Evolutionary conservation across 257 asterid genomes (phyloP), one percentile per base, ranked within the genome.

Genomic region (Scutellaria galericulata): DNA sequence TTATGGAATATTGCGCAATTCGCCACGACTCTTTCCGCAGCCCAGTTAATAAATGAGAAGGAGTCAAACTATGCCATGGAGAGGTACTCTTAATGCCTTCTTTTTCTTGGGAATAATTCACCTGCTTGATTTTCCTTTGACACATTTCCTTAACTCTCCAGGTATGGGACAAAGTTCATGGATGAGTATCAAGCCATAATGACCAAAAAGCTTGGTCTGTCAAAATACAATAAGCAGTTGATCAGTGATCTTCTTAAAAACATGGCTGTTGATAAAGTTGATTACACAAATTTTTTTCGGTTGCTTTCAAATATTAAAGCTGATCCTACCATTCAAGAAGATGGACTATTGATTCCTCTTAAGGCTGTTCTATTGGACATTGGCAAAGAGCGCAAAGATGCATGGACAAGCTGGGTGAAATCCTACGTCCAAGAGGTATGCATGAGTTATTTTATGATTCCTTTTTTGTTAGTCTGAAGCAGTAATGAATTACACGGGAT

Each of bases 231-330:
- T 75, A 95, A 95, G 81, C 97, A 88, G 80, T 77, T 90, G 88
- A 90, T 90, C 45, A 77, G 96, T 64, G 92, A 90, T 72, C 97
- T 95, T 41, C 97, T 95, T 39, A 95, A 92, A 77, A 92, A 95
- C 81, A 88, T 95, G 98, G 90, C 98, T 10, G 90, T 92, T 39
- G 99, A 95, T 80, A 95, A 95, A 87, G 98, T 92, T 55, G 99
- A 95, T 89, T 95, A 92, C 90, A 95, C 99, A 52, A 95, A 92
- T 74, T 95, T 95, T 87, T 95, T 92, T 70, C 93, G 98, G 84
- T 75, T 81, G 82, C 96, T 95, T 51, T 92, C 99, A 41, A 88
- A 92, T 80, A 75, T 92, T 76, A 90, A 95, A 82, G 88, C 95
- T 56, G 96, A 92, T 77, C 78, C 84, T 11, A 73, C 86, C 15